A percentile compares a stretch with the other conserved stretches of the same genome.
phyloP scores from a whole-genome alignment of 1,284 basidiomycete genomes.

The Schizopora paradoxa region DNA sequence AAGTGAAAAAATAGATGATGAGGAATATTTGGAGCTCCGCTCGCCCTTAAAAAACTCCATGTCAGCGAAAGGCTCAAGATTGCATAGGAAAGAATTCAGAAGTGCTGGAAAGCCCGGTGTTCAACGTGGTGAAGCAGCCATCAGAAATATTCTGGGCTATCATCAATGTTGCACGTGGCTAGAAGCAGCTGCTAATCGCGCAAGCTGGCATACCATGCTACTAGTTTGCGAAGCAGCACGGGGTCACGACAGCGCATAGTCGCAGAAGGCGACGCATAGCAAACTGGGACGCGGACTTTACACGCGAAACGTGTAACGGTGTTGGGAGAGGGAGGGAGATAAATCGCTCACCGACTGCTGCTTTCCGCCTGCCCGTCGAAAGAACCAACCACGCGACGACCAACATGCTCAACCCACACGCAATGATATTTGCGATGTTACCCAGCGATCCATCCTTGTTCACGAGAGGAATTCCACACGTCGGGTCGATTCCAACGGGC shows the following conservation, averaged over 20 bases:
- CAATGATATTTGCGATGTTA: constrained; percentile 71
- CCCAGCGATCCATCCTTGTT: constrained; percentile 36
- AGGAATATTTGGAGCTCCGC: constrained; percentile 65
- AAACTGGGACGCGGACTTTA: not conserved
- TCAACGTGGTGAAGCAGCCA: too few species aligned
- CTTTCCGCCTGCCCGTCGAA: constrained; percentile 40
- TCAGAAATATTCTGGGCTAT: too few species aligned
- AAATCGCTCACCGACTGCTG: constrained; percentile 38
- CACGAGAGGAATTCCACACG: constrained; percentile 47
- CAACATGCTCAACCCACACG: constrained; percentile 55
- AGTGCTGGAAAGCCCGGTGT: too few species aligned
- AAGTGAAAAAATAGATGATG: constrained; percentile 60
- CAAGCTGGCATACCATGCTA: too few species aligned
- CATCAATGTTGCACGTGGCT: not conserved
- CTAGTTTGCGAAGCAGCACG: not conserved
- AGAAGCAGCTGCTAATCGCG: not conserved
- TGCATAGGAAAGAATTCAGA: too few species aligned
- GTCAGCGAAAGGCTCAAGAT: too few species aligned
- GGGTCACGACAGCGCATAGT: too few species aligned
- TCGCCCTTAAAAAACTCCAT: constrained; percentile 66
- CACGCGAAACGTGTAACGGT: not conserved
- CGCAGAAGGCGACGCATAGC: too few species aligned
- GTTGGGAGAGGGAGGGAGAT: not conserved
- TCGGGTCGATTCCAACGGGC: constrained; percentile 53
- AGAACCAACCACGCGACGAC: constrained; percentile 45